Conservation (phyloP, 176 grass and related monocot species). For the Raddia distichophylla region DNA sequence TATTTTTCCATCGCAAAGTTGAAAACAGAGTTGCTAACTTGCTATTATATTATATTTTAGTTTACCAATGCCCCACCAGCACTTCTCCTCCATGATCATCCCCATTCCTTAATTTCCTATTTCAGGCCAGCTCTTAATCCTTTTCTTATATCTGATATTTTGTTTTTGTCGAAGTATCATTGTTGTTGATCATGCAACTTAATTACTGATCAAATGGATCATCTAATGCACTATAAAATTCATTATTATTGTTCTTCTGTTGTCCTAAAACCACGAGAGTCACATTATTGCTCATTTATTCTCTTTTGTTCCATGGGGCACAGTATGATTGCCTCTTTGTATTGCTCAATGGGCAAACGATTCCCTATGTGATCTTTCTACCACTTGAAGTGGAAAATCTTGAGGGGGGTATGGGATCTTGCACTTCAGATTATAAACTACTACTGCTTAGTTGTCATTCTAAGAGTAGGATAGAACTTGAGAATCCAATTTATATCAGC, state of each 20-base stretch:
- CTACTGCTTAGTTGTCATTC: conserved; percentile 37
- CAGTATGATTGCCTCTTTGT: conserved; percentile 35
- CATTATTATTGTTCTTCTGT: conserved; percentile 2
- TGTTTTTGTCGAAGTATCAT: background rate
- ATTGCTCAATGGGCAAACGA: conserved; percentile 39
- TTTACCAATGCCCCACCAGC: conserved; percentile 15
- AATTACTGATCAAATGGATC: conserved; percentile 11
- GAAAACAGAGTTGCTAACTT: conserved; percentile 3
- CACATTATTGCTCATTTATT: conserved; percentile 7
- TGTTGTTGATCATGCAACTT: background rate
- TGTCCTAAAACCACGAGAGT: conserved; percentile 6
- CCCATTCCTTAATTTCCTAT: conserved; percentile 16
- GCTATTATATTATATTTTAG: background rate
- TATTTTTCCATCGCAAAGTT: background rate
- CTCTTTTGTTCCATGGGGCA: conserved; percentile 8
- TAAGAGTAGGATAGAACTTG: conserved; percentile 26
- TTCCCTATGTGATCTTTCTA: conserved; percentile 35
- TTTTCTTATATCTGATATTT: background rate
- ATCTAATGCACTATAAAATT: conserved; percentile 23
- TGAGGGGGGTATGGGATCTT: conserved; percentile 16
- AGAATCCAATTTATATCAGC: conserved; percentile 41
- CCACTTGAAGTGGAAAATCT: conserved; percentile 23
- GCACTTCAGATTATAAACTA: conserved; percentile 15
- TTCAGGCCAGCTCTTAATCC: conserved; percentile 19
- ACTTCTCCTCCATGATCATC: conserved; percentile 46